Percentiles rank a stretch among this genome's conserved stretches.
Conservation (phyloP, 495 filamentous ascomycete species). For the Evernia prunastri region DNA sequence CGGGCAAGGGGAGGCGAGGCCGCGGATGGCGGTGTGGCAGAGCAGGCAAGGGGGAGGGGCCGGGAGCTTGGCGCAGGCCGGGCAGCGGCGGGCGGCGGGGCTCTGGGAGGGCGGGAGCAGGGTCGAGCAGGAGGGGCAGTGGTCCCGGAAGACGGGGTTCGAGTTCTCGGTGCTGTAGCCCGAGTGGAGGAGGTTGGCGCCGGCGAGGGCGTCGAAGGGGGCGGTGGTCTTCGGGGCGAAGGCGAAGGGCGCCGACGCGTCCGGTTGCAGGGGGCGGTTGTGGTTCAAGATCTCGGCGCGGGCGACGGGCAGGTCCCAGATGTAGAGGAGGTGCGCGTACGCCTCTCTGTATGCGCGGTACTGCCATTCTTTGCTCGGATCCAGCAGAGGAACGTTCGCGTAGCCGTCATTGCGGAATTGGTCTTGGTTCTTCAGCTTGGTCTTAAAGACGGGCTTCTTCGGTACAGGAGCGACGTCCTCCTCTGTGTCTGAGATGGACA, state of each 20-base stretch:
- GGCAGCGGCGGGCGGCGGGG: conserved; percentile 34
- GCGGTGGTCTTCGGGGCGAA: neutral
- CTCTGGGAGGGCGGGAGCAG: conserved; percentile 17
- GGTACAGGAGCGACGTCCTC: conserved; percentile 33
- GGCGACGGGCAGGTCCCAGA: conserved; percentile 72
- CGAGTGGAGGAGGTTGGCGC: conserved; percentile 6
- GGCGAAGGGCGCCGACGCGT: neutral
- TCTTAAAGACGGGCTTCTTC: conserved; percentile 44
- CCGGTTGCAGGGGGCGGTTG: conserved; percentile 34
- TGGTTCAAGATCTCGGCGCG: conserved; percentile 82
- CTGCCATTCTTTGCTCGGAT: conserved; percentile 50
- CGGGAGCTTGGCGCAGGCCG: conserved; percentile 36
- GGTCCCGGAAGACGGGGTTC: conserved; percentile 40
- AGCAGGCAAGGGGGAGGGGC: conserved; percentile 41
- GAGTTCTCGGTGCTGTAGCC: conserved; percentile 21
- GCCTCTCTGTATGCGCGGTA: conserved; percentile 67
- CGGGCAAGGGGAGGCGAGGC: conserved; percentile 47
- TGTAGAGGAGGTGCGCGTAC: conserved; percentile 75
- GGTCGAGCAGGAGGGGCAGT: conserved; percentile 37
- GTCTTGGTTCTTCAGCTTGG: conserved; percentile 66
- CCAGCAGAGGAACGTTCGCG: conserved; percentile 60
- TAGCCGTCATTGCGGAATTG: conserved; percentile 74
- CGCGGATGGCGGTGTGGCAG: conserved; percentile 42
- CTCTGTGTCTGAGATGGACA: conserved; percentile 41
- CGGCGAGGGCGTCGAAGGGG: neutral